Evolutionary conservation across 495 filamentous ascomycete species (phyloP).

Genomic region (Glarea lozoyensis): DNA sequence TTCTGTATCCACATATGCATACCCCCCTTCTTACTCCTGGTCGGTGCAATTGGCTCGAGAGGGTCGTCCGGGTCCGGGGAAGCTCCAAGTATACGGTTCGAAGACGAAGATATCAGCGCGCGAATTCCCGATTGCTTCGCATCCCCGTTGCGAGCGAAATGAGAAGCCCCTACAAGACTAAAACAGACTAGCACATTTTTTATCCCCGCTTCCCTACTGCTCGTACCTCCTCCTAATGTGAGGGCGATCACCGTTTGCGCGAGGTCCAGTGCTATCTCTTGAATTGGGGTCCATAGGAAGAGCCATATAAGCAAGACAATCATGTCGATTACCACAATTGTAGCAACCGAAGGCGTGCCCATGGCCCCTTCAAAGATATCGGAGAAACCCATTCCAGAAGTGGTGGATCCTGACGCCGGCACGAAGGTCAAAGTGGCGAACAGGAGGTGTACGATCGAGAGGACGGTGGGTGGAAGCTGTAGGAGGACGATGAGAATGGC

Average conservation of each 20-base stretch:
- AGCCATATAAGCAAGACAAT: constrained; percentile 80
- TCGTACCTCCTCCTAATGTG: constrained; percentile 80
- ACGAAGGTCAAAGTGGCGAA: constrained; percentile 94
- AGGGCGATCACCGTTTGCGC: constrained; percentile 94
- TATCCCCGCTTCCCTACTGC: constrained; percentile 62
- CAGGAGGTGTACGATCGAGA: constrained; percentile 84
- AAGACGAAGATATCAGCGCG: constrained; percentile 14
- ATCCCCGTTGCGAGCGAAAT: constrained; percentile 29
- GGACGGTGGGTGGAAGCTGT: constrained; percentile 84
- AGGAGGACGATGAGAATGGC: constrained; percentile 96
- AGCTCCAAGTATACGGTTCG: constrained; percentile 13
- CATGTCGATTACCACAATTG: constrained; percentile 72
- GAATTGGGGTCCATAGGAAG: constrained; percentile 79
- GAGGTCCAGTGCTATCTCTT: constrained; percentile 85
- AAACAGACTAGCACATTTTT: constrained; percentile 71
- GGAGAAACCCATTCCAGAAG: constrained; percentile 41
- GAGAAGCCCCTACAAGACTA: constrained; percentile 62
- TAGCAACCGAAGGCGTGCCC: constrained; percentile 66
- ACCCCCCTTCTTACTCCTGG: constrained; percentile 38
- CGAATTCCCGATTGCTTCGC: constrained; percentile 51
- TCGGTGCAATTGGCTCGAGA: constrained; percentile 29
- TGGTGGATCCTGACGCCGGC: constrained; percentile 56
- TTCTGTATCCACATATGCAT: constrained; percentile 44
- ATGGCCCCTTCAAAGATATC: constrained; percentile 67
- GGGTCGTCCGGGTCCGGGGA: constrained; percentile 30